Evolutionary conservation across 192 early-diverging fungal genomes (phyloP).

Genomic region (Coemansia sp.): DNA sequence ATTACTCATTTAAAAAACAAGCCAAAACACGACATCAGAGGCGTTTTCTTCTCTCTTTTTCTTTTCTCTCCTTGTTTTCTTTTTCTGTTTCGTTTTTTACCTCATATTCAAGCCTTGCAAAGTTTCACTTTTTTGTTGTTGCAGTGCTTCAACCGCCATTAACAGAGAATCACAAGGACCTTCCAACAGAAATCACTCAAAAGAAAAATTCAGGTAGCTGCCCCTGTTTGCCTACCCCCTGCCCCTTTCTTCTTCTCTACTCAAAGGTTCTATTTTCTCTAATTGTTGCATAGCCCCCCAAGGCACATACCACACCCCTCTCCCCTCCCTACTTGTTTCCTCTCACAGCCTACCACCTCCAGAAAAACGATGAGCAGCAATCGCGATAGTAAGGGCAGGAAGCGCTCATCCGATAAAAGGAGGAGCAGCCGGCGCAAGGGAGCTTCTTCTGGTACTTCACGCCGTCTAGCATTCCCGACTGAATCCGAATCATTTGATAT

Average conservation of each 20-base stretch:
- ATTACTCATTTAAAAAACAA: too few species aligned
- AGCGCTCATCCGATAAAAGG: constrained; percentile 37
- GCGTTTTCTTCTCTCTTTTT: too few species aligned
- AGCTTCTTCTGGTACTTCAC: constrained; percentile 1
- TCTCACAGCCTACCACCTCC: neutral
- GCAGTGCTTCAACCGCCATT: neutral
- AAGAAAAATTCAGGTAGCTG: neutral
- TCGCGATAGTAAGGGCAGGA: constrained; percentile 12
- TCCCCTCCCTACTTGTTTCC: constrained; percentile 5
- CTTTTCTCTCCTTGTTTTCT: neutral
- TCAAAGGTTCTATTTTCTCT: neutral
- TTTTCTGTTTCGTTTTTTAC: neutral
- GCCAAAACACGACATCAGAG: too few species aligned
- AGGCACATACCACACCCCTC: too few species aligned
- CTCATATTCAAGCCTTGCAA: neutral
- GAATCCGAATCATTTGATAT: constrained; percentile 48
- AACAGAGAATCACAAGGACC: neutral
- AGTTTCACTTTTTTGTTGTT: neutral
- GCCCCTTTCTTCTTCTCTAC: neutral
- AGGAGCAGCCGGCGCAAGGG: constrained; percentile 20
- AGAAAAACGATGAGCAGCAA: constrained; percentile 1
- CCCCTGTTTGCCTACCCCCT: neutral
- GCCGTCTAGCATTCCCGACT: constrained; percentile 32
- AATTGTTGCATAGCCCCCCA: neutral
- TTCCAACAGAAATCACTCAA: neutral